These are phyloP conservation scores for Rhodocollybia butyracea DNA, from an alignment of 768 basidiomycete genomes.

Conservation along the genomic window DNA sequence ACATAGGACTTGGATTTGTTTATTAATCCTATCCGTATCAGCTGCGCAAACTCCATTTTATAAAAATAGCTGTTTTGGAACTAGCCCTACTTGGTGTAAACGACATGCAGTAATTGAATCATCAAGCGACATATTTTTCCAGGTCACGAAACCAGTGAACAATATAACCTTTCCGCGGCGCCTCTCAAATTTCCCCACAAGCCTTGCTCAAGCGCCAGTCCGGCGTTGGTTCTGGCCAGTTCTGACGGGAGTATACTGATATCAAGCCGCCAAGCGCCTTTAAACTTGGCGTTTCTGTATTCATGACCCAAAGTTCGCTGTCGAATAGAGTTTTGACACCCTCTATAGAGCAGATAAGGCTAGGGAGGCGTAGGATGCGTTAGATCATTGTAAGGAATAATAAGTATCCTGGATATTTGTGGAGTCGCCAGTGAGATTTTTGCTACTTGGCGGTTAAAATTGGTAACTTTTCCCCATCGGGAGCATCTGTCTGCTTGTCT, in stretches of 20 bases:
- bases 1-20: too few species aligned
- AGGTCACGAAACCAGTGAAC: not conserved
- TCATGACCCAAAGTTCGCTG: too few species aligned
- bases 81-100: not conserved
- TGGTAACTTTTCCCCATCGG: too few species aligned
- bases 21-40: not conserved
- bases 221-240: not conserved
- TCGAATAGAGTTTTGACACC: too few species aligned
- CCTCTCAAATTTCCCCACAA: not conserved
- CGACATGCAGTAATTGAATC: not conserved
- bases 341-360: too few species aligned
- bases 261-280: not conserved
- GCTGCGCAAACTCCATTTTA: not conserved
- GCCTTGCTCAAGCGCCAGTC: not conserved
- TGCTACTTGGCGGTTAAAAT: too few species aligned
- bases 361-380: too few species aligned
- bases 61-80: not conserved
- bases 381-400: too few species aligned
- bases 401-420: too few species aligned
- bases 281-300: too few species aligned
- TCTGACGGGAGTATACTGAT: not conserved
- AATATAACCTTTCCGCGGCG: not conserved
- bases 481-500: too few species aligned
- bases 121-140: not conserved
- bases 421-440: too few species aligned